These are phyloP conservation scores for Pyricularia pennisetigena DNA, from an alignment of 2,329 filamentous ascomycete genomes.

Conservation along the genomic window DNA sequence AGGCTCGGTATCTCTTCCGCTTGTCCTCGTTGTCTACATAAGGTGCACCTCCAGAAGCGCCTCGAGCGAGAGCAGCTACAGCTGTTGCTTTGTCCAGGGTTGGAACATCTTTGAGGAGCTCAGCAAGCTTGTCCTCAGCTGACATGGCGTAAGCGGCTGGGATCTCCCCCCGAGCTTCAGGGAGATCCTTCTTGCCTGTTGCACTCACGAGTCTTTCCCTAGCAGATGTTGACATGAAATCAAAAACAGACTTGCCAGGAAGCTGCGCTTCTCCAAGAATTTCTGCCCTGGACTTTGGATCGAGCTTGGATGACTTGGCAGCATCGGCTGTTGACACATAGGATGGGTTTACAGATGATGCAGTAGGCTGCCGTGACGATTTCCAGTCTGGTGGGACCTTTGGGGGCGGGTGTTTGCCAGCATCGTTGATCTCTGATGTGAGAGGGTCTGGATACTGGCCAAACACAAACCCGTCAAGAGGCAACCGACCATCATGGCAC, in stretches of 20 bases:
- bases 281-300: constrained; percentile 67
- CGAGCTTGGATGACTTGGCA: constrained; percentile 64
- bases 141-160: constrained; percentile 54
- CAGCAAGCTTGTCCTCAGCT: constrained; percentile 51
- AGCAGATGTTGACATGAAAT: constrained; percentile 72
- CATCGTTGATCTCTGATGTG: constrained; percentile 29
- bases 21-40: constrained; percentile 79
- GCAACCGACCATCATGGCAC: constrained; percentile 75
- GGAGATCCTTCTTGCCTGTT: constrained; percentile 68
- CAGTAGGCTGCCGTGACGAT: constrained; percentile 30
- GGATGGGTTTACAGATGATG: constrained; percentile 17
- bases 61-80: constrained; percentile 57
- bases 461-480: constrained; percentile 71
- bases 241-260: constrained; percentile 90
- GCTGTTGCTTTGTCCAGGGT: constrained; percentile 57
- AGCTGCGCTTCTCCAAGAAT: constrained; percentile 72
- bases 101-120: constrained; percentile 49
- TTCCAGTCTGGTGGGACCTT: constrained; percentile 66
- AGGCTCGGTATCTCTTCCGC: constrained; percentile 67
- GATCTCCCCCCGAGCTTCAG: constrained; percentile 65
- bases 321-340: constrained; percentile 66
- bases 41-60: constrained; percentile 58
- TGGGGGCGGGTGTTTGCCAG: constrained; percentile 50
- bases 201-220: constrained; percentile 67
- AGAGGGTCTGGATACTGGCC: constrained; percentile 41